These are phyloP conservation scores for Canna indica DNA, from an alignment of 176 grass and related monocot genomes.

Conservation along the genomic window DNA sequence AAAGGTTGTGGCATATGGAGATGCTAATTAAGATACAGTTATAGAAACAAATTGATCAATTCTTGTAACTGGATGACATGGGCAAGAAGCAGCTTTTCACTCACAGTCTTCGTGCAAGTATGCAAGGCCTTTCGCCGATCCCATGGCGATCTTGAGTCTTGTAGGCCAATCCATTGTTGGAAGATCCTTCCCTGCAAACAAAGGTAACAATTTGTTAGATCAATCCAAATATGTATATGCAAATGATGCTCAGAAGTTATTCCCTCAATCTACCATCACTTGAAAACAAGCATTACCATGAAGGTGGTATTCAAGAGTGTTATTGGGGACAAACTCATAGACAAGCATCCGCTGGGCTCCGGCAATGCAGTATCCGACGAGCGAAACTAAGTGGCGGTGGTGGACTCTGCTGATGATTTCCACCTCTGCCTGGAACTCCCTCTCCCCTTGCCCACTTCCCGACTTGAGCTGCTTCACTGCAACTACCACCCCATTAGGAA, in stretches of 20 bases:
- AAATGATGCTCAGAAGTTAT: no score
- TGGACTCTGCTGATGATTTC: slow-evolving; percentile 99
- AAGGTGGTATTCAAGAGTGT: slow-evolving; percentile 75
- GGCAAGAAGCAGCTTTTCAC: neutral
- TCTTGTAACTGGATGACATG: neutral
- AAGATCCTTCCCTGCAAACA: slow-evolving; percentile 38
- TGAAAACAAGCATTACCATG: slow-evolving; percentile 33
- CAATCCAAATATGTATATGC: neutral
- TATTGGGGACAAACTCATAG: slow-evolving; percentile 81
- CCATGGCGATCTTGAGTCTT: slow-evolving; percentile 76
- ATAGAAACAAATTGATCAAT: neutral
- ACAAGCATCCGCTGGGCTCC: slow-evolving; percentile 69
- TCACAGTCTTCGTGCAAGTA: slow-evolving; percentile 99
- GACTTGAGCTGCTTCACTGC: slow-evolving; percentile 94
- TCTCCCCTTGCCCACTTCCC: slow-evolving; percentile 92
- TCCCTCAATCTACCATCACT: no score
- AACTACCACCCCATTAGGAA: slow-evolving; percentile 64
- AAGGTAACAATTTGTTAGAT: neutral
- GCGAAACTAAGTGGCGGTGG: slow-evolving; percentile 89
- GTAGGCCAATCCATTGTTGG: slow-evolving; percentile 62
- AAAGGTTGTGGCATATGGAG: neutral
- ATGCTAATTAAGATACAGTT: neutral
- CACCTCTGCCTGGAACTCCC: slow-evolving; percentile 97
- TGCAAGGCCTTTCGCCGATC: slow-evolving; percentile 84
- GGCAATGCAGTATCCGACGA: slow-evolving; percentile 87